These are phyloP conservation scores for Gymnopilus dilepis DNA, from an alignment of 768 basidiomycete species.

Conservation along the genomic window DNA sequence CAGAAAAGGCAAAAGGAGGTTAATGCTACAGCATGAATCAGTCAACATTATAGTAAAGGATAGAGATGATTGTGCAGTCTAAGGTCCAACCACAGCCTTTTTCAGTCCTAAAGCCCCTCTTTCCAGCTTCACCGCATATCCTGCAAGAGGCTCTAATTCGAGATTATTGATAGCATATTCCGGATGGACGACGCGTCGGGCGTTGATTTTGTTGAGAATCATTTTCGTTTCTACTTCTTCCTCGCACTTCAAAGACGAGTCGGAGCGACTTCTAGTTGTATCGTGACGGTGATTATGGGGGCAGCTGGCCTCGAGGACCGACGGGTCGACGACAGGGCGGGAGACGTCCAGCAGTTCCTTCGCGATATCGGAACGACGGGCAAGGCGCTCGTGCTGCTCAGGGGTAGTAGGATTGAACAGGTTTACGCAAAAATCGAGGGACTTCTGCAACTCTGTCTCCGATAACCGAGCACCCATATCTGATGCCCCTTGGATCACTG, in stretches of 20 bases:
- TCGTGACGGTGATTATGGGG: slow-evolving; percentile 16
- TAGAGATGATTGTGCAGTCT: background rate
- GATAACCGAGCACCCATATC: slow-evolving; percentile 77
- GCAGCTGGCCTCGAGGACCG: slow-evolving; percentile 41
- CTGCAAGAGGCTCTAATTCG: slow-evolving; percentile 65
- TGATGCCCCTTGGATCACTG: slow-evolving; percentile 82
- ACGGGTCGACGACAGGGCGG: slow-evolving; percentile 51
- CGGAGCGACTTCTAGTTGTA: slow-evolving; percentile 23
- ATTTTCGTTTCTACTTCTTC: slow-evolving; percentile 48
- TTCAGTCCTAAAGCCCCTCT: slow-evolving; percentile 61
- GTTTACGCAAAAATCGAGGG: slow-evolving; percentile 78
- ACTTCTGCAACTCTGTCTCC: slow-evolving; percentile 74
- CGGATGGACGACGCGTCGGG: slow-evolving; percentile 67
- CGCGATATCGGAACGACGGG: slow-evolving; percentile 29
- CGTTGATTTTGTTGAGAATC: slow-evolving; percentile 72
- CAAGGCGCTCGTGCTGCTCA: slow-evolving; percentile 57
- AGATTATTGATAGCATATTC: slow-evolving; percentile 74
- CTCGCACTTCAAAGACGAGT: slow-evolving; percentile 42
- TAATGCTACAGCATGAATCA: slow-evolving; percentile 8
- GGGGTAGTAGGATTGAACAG: slow-evolving; percentile 74
- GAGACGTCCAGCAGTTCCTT: slow-evolving; percentile 59
- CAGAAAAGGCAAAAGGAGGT: slow-evolving; percentile 6
- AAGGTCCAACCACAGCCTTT: slow-evolving; percentile 17
- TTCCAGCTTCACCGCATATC: slow-evolving; percentile 61
- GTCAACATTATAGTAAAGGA: background rate